Percentiles rank a stretch among this genome's conserved stretches.
phyloP scores from a whole-genome alignment of 2,329 filamentous ascomycete genomes.

The Aureobasidium pullulans region DNA sequence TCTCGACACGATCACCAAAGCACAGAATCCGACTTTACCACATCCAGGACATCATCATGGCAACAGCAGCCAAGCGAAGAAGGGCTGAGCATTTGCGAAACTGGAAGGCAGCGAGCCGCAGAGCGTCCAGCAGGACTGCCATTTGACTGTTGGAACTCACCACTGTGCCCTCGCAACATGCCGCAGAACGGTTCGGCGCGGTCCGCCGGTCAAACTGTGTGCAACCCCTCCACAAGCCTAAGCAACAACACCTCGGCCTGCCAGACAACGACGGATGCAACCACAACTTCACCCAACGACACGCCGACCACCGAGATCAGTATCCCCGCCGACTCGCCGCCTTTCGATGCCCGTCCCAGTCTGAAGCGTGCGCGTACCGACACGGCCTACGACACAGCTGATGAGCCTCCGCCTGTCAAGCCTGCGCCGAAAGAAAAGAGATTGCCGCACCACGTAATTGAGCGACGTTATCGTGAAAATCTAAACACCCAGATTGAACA shows the following conservation, averaged over 20 bases:
- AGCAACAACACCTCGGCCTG: background rate
- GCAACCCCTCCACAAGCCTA: slow-evolving; percentile 4
- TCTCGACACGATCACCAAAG: background rate
- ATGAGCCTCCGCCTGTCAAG: background rate
- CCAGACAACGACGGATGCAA: background rate
- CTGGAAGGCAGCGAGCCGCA: background rate
- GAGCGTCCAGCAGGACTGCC: slow-evolving; percentile 9
- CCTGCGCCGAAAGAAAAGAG: slow-evolving; percentile 6
- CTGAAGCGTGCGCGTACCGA: slow-evolving; percentile 12
- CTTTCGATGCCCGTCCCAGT: slow-evolving; percentile 1
- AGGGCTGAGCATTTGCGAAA: slow-evolving; percentile 6
- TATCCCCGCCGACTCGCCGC: slow-evolving; percentile 11
- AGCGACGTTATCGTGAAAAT: slow-evolving; percentile 40
- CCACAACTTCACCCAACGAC: background rate
- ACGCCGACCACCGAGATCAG: background rate
- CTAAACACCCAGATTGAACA: slow-evolving; percentile 40
- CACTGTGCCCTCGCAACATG: slow-evolving; percentile 15
- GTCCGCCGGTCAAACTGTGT: slow-evolving; percentile 12
- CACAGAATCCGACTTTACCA: slow-evolving; percentile 7
- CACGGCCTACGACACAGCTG: background rate
- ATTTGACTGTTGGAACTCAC: slow-evolving; percentile 16
- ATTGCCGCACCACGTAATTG: slow-evolving; percentile 36
- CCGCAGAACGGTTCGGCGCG: slow-evolving; percentile 11
- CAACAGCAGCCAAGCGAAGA: background rate
- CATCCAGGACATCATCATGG: background rate